These are phyloP conservation scores for Porcisia deanei DNA, from an alignment of 208 protist species.

Conservation along the genomic window DNA sequence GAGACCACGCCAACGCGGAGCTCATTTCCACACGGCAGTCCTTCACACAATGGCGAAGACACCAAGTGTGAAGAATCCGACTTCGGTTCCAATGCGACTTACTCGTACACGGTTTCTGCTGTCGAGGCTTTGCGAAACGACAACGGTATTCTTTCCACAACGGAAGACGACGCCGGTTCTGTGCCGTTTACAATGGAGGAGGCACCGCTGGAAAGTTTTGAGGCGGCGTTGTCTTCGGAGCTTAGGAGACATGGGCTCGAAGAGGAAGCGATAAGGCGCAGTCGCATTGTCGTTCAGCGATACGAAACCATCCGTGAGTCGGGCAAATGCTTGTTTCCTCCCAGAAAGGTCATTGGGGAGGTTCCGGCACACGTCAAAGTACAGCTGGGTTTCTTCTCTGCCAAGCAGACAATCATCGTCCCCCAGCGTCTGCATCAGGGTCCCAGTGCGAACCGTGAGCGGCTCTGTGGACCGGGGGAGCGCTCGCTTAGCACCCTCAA, in stretches of 20 bases:
- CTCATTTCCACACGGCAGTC: neutral
- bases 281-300: conserved; percentile 54
- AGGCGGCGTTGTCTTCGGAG: conserved; percentile 41
- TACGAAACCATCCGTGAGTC: conserved; percentile 80
- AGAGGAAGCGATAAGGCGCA: conserved; percentile 43
- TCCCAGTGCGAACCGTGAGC: conserved; percentile 53
- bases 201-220: conserved; percentile 52
- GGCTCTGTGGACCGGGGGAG: conserved; percentile 23
- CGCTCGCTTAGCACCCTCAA: conserved; percentile 47
- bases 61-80: conserved; percentile 4
- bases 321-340: conserved; percentile 78
- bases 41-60: neutral
- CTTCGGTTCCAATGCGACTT: conserved; percentile 13
- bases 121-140: conserved; percentile 41
- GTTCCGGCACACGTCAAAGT: conserved; percentile 61
- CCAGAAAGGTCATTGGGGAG: conserved; percentile 34
- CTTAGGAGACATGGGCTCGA: conserved; percentile 31
- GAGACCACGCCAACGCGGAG: neutral
- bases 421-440: conserved; percentile 27
- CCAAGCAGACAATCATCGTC: conserved; percentile 78
- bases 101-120: conserved; percentile 28
- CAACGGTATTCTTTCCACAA: conserved; percentile 56
- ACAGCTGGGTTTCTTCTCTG: conserved; percentile 84
- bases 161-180: conserved; percentile 9
- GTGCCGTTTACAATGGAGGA: conserved; percentile 9